Evolutionary conservation across 2,329 filamentous ascomycete species (phyloP), one percentile per base, ranked within the genome.

Genomic region (Aschersonia sp.): DNA sequence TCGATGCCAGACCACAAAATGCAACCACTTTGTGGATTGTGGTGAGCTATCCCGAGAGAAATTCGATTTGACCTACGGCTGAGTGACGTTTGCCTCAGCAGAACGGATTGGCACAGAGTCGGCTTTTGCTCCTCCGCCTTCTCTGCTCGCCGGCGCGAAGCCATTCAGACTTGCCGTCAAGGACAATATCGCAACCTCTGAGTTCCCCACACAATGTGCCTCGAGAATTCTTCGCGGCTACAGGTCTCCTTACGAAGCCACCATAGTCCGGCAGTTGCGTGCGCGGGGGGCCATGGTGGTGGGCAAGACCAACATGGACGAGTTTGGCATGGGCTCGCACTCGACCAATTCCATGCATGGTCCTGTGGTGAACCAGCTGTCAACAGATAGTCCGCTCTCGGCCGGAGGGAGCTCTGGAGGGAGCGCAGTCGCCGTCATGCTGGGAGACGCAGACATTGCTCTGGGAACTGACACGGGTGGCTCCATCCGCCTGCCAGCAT

Each of bases 401-500:
- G 83, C 85, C 0, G 89, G 89, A 39, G 89, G 89, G 32, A 96
- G 89, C 62, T 97, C 90, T 4, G 92, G 92, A 42, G 92, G 92
- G 14, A 96, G 89, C 62, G 92, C 92, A 4, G 78, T 94, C 8
- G 87, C 87, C 11, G 86, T 97, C 39, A 79, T 76, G 22, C 71
- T 74, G 1, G 75, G 75, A 29, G 67, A 71, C 4, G 73, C 70
- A 1, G 68, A 76, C 30, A 49, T 79, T 39, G 88, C 88, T 6
- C 68, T 98, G 31, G 92, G 92, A 14, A 97, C 92, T 22, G 92
- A 98, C 61, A 98, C 89, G 0, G 89, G 89, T 53, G 89, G 89
- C 11, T 94, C 86, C 1, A 83, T 96, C 45, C 75, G 89, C 50
- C 72, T 96, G 45, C 89, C 89, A 0, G 89, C 89, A 11, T 86